These are phyloP conservation scores for Tetrahymena borealis DNA, from an alignment of 73 alveolate species.

Conservation along the genomic window DNA sequence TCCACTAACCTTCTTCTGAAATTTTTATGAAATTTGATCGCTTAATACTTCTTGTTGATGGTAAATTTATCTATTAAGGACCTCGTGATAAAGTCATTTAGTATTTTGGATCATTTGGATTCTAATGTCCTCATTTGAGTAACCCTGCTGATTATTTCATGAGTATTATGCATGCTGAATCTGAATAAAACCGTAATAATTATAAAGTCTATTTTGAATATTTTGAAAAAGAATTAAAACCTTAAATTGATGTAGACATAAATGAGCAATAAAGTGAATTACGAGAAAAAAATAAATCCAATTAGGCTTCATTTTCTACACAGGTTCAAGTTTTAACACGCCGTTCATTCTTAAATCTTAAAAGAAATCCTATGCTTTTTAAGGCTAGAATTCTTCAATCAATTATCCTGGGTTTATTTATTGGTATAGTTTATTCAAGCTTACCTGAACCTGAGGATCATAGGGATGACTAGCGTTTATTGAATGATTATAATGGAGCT, in stretches of 20 bases:
- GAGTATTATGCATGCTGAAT: conserved; percentile 41
- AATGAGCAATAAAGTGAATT: not conserved
- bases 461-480: conserved; percentile 2
- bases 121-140: conserved; percentile 63
- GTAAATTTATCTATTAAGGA: conserved; percentile 69
- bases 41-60: conserved; percentile 64
- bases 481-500: conserved; percentile 63
- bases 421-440: conserved; percentile 21
- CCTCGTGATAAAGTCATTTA: conserved; percentile 48
- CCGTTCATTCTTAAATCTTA: not conserved
- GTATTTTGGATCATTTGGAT: conserved; percentile 56
- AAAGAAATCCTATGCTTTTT: not conserved
- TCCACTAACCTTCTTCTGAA: conserved; percentile 84
- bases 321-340: not conserved
- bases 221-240: not conserved
- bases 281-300: not conserved
- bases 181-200: not conserved
- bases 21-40: conserved; percentile 68
- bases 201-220: not conserved
- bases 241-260: not conserved
- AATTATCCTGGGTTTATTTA: conserved; percentile 23
- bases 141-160: conserved; percentile 77
- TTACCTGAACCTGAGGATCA: conserved; percentile 4
- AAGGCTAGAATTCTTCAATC: not conserved
- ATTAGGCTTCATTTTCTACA: not conserved